Conservation (phyloP, 176 grass and related monocot genomes). For the Phoenix roebelenii region DNA sequence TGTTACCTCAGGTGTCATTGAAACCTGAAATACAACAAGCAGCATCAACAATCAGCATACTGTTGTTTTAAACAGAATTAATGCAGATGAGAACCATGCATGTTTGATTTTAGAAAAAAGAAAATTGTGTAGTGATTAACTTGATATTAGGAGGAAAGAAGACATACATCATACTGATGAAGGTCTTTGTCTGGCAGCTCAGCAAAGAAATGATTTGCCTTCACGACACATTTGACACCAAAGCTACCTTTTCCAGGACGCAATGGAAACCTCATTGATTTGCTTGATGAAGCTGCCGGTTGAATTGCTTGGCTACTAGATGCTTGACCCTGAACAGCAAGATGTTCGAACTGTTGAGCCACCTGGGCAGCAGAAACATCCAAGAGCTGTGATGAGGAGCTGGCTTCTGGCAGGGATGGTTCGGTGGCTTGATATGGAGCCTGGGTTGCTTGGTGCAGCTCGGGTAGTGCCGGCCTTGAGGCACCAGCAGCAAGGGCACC, state of each 20-base stretch:
- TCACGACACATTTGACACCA: slow-evolving; percentile 74
- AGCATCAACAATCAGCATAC: no score
- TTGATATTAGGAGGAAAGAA: background rate
- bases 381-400: slow-evolving; percentile 54
- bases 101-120: background rate
- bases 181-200: slow-evolving; percentile 89
- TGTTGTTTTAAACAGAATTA: no score
- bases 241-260: slow-evolving; percentile 76
- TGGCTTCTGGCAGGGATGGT: slow-evolving; percentile 39
- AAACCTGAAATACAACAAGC: slow-evolving; percentile 24
- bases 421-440: slow-evolving; percentile 44
- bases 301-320: slow-evolving; percentile 44
- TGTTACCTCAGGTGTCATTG: slow-evolving; percentile 71
- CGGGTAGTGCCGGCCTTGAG: slow-evolving; percentile 64
- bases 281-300: slow-evolving; percentile 61
- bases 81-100: no score
- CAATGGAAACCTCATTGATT: slow-evolving; percentile 65
- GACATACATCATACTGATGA: slow-evolving; percentile 84
- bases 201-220: slow-evolving; percentile 94
- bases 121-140: slow-evolving; percentile 7
- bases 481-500: slow-evolving; percentile 37
- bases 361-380: slow-evolving; percentile 54
- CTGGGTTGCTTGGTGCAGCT: slow-evolving; percentile 93
- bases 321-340: slow-evolving; percentile 35
- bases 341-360: slow-evolving; percentile 71